phyloP scores from a whole-genome alignment of 148 eudicot species.

The Oxyria digyna region DNA sequence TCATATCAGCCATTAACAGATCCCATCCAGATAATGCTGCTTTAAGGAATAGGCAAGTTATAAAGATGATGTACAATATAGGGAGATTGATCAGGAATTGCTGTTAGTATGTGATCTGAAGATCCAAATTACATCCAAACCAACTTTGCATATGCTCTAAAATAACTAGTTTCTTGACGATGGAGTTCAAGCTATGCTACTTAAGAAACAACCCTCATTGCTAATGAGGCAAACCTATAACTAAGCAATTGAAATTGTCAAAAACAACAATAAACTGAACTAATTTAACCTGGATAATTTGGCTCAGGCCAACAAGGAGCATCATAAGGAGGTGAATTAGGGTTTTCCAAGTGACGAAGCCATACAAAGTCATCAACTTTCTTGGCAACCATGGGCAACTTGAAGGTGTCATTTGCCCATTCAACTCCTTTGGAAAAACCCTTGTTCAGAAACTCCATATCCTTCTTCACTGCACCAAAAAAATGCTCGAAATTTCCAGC shows the following conservation, averaged over 20 bases:
- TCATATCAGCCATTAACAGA: slow-evolving; percentile 68
- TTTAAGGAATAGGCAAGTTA: slow-evolving; percentile 11
- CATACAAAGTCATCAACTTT: slow-evolving; percentile 50
- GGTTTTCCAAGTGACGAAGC: slow-evolving; percentile 65
- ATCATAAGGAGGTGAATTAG: slow-evolving; percentile 15
- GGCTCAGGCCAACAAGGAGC: slow-evolving; percentile 64
- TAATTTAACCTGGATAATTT: slow-evolving; percentile 56
- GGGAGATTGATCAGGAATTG: not conserved
- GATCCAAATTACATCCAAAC: no score
- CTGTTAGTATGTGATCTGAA: not conserved
- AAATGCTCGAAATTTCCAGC: slow-evolving; percentile 36
- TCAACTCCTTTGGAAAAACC: slow-evolving; percentile 23
- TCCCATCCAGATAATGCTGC: slow-evolving; percentile 79
- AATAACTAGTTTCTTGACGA: not conserved
- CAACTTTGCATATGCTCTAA: no score
- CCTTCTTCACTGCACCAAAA: slow-evolving; percentile 45
- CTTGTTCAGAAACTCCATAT: slow-evolving; percentile 41
- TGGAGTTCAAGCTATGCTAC: not conserved
- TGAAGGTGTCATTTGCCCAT: slow-evolving; percentile 45
- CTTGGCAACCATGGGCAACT: slow-evolving; percentile 31
- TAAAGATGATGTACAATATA: not conserved
- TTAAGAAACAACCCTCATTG: not conserved
- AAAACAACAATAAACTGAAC: not conserved
- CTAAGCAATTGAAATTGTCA: not conserved
- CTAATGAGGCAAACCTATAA: not conserved